Conservation (phyloP, 139 green algal genomes). For the Ettlia oleoabundans region DNA sequence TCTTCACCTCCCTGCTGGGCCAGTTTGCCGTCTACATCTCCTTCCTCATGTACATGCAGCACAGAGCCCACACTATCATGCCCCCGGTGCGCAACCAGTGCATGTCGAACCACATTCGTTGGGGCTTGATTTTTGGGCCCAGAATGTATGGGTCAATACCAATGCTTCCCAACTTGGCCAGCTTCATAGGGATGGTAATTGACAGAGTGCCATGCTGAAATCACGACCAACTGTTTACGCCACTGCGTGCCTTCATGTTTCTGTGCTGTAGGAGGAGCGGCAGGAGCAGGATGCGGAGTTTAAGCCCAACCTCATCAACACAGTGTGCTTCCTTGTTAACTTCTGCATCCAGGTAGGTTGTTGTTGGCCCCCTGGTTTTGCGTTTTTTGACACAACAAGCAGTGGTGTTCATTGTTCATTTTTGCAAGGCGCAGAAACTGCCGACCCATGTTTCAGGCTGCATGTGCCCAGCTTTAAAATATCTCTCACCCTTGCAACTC, state of each 20-base stretch:
- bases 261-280: conserved; percentile 67
- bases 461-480: neutral
- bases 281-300: conserved; percentile 87
- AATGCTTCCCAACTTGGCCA: neutral
- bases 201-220: neutral
- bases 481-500: neutral
- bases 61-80: conserved; percentile 56
- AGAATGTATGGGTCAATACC: too few species aligned
- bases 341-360: conserved; percentile 76
- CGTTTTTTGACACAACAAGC: too few species aligned
- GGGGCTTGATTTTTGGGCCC: too few species aligned
- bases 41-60: conserved; percentile 85
- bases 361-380: neutral
- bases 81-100: conserved; percentile 42
- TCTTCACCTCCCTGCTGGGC: conserved; percentile 91
- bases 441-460: too few species aligned
- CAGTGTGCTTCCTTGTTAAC: conserved; percentile 93
- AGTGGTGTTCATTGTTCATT: too few species aligned
- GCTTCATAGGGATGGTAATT: neutral
- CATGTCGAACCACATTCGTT: too few species aligned
- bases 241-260: too few species aligned
- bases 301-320: conserved; percentile 98
- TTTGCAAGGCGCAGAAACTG: too few species aligned
- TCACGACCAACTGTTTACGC: too few species aligned
- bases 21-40: conserved; percentile 89